Evolutionary conservation across 768 basidiomycete genomes (phyloP).

Genomic region (Amyloporia xantha): DNA sequence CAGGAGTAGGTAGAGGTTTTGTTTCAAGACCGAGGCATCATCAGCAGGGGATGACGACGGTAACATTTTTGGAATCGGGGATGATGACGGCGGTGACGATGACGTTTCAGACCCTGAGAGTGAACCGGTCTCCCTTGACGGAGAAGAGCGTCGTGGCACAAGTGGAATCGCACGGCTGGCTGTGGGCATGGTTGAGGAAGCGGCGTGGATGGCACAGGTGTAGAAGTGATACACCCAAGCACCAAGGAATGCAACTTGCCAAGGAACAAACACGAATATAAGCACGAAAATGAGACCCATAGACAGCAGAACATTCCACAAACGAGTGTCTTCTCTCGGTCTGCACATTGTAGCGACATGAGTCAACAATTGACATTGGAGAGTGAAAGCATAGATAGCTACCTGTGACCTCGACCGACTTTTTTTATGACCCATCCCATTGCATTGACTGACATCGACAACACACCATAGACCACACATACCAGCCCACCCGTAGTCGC

Average conservation of each 20-base stretch:
- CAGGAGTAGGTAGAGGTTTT: conserved; percentile 52
- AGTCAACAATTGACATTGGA: background rate
- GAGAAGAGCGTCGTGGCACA: background rate
- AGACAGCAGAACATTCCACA: conserved; percentile 48
- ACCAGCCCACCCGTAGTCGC: conserved; percentile 63
- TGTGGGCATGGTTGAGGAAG: conserved; percentile 2
- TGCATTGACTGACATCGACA: conserved; percentile 34
- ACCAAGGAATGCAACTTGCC: conserved; percentile 87
- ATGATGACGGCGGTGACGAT: background rate
- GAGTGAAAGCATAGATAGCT: background rate
- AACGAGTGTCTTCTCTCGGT: conserved; percentile 17
- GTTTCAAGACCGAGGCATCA: background rate
- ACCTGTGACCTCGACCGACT: background rate
- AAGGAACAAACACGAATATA: conserved; percentile 78
- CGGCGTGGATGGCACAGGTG: conserved; percentile 38
- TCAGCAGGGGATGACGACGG: background rate
- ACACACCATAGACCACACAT: conserved; percentile 48
- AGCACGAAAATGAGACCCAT: conserved; percentile 53
- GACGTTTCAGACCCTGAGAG: background rate
- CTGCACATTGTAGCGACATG: background rate
- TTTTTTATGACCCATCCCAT: background rate
- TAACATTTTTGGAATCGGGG: background rate
- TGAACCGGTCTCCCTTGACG: conserved; percentile 2
- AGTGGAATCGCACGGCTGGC: conserved; percentile 1
- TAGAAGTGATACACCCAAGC: conserved; percentile 75